Conservation (phyloP, 805 yeast genomes). For the Lachancea quebecensis region DNA sequence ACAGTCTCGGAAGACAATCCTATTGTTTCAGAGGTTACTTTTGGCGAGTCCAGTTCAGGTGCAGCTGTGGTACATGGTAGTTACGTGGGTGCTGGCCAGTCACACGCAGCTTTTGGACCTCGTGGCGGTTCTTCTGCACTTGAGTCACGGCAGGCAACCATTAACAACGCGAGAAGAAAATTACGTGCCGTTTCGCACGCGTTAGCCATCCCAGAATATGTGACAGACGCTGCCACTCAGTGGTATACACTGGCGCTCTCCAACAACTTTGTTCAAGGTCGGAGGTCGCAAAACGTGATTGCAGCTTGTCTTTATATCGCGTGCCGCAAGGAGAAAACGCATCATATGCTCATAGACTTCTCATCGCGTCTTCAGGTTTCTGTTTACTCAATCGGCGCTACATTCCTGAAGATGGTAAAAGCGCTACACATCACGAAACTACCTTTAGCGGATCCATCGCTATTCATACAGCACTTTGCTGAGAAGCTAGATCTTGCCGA, state of each 20-base stretch:
- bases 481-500: slow-evolving; percentile 78
- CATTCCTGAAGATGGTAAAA: slow-evolving; percentile 89
- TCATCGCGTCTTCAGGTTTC: slow-evolving; percentile 84
- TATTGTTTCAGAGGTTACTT: slow-evolving; percentile 90
- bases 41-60: slow-evolving; percentile 86
- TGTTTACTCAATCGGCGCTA: slow-evolving; percentile 92
- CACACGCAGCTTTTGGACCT: slow-evolving; percentile 53
- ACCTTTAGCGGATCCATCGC: slow-evolving; percentile 90
- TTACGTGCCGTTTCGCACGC: slow-evolving; percentile 76
- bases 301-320: slow-evolving; percentile 94
- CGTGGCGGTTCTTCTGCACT: slow-evolving; percentile 62
- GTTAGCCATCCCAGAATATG: slow-evolving; percentile 71
- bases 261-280: slow-evolving; percentile 91
- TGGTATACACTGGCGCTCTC: slow-evolving; percentile 87
- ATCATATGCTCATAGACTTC: slow-evolving; percentile 93
- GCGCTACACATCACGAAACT: slow-evolving; percentile 66
- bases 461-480: slow-evolving; percentile 90
- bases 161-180: slow-evolving; percentile 74
- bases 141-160: slow-evolving; percentile 85
- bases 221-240: slow-evolving; percentile 78
- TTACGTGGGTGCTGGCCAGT: slow-evolving; percentile 82
- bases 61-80: slow-evolving; percentile 96
- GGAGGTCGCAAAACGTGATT: slow-evolving; percentile 89
- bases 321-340: slow-evolving; percentile 84
- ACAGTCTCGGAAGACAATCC: slow-evolving; percentile 85